A percentile compares a stretch with the other conserved stretches of the same genome.
Conservation (phyloP, 345 rosid species). For the Gossypium turneri region DNA sequence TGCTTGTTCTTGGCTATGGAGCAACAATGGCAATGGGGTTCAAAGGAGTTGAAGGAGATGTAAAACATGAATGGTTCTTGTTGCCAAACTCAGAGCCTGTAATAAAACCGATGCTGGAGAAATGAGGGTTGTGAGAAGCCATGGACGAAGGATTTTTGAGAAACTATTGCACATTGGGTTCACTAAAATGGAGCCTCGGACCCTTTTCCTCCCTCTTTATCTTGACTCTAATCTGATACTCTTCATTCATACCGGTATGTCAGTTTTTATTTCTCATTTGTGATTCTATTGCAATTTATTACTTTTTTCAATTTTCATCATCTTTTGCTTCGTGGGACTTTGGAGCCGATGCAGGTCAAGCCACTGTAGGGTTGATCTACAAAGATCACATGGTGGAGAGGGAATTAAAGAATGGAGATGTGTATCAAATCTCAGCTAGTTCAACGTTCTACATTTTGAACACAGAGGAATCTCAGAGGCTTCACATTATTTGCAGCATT, state of each 20-base stretch:
- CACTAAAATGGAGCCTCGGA: conserved; percentile 74
- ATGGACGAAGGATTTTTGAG: conserved; percentile 39
- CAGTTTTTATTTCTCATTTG: background rate
- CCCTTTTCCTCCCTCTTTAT: conserved; percentile 79
- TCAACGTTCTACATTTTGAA: conserved; percentile 76
- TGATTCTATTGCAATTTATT: too few species aligned
- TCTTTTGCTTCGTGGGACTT: background rate
- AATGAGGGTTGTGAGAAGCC: conserved; percentile 50
- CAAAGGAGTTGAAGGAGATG: conserved; percentile 11
- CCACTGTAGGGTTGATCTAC: conserved; percentile 60
- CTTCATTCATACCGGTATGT: conserved; percentile 57
- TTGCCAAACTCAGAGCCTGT: conserved; percentile 50
- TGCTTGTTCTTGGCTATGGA: conserved; percentile 33
- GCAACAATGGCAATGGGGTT: conserved; percentile 26
- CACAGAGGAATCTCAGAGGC: conserved; percentile 50
- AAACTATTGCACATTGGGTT: conserved; percentile 71
- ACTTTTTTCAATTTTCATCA: too few species aligned
- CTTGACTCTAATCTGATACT: conserved; percentile 66
- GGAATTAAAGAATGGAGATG: conserved; percentile 51
- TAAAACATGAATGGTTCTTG: conserved; percentile 39
- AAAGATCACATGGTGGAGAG: conserved; percentile 48
- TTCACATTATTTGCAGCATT: conserved; percentile 64
- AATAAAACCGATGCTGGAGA: conserved; percentile 75
- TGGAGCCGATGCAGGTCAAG: conserved; percentile 56
- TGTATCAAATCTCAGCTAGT: conserved; percentile 64